Base-by-base conservation (phyloP, 75 land plant species). In the Pinus tabuliformis region DNA sequence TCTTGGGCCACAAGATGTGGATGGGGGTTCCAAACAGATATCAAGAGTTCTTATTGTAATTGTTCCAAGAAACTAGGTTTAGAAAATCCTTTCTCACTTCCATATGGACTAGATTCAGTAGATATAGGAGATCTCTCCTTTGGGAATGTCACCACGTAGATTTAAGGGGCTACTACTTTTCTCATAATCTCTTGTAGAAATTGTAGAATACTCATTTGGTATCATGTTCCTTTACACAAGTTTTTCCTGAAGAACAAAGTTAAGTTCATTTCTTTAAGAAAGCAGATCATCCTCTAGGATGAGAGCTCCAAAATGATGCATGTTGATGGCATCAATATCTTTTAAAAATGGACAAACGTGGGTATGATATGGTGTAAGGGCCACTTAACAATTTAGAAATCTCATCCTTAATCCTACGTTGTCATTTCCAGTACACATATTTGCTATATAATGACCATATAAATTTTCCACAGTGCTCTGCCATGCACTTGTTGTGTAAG, bases 1-100 rank as follows among this genome's bases (percentile, higher is more conserved):
- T 97, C 97, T 96, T 85, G 94, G 99, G 52, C 99, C 99, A 83
- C 99, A 96, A 79, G 91, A 84, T 74, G 95, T 94, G 52, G 99
- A 89, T 20, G 93, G 90, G 6, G 99, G 97, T 75, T 96, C 97
- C 74, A 81, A 94, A 77, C 97, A 96, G 56, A 94, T 89, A 9
- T 96, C 95, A 86, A 96, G 78, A 96, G 93, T 77, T 96, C 99
- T 62, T 94, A 97, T 54, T 92, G 82, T 15, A 96, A 80, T 74
- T 79, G 81, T 61, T 96, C 95, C 73, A 91, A 81, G 77, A 85
- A 90, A 20, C 90, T 83, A 63, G 83, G 76, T 14, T 39, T 39
- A 0, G 86, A 56, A 76, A 14, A 72, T 72, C 58, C 58, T 58
- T 56, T 56, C 33, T 56, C 58, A 52, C 74, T 72, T 56, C 52